These are phyloP conservation scores for Albifimbria verrucaria DNA, from an alignment of 2,329 filamentous ascomycete genomes.

Conservation along the genomic window DNA sequence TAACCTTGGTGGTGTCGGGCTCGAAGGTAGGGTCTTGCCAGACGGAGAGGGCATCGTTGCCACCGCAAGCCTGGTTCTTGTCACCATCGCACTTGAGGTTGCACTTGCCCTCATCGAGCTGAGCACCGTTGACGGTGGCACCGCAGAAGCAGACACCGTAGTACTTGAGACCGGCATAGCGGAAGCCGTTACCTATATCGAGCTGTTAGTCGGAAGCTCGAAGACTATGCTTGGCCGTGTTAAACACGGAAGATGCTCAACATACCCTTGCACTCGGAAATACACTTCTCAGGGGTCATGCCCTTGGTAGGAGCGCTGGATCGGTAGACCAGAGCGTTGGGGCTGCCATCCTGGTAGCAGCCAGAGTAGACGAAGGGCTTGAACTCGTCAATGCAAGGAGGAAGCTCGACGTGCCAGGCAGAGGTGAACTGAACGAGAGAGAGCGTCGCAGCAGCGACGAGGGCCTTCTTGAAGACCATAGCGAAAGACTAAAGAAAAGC, in stretches of 20 bases:
- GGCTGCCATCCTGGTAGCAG: conserved; percentile 40
- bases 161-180: conserved; percentile 49
- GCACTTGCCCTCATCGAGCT: conserved; percentile 51
- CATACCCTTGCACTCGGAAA: conserved; percentile 46
- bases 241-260: no score
- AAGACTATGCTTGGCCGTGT: no score
- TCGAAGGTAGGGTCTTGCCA: conserved; percentile 47
- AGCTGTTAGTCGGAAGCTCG: background rate
- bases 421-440: conserved; percentile 32
- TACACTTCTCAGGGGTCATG: conserved; percentile 47
- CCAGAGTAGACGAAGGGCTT: conserved; percentile 46
- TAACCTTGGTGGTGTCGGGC: conserved; percentile 39
- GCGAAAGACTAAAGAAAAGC: conserved; percentile 9
- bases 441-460: conserved; percentile 35
- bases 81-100: conserved; percentile 52
- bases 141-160: conserved; percentile 53
- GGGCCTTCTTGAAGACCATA: conserved; percentile 11
- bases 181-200: conserved; percentile 40
- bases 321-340: conserved; percentile 37
- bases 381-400: conserved; percentile 41
- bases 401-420: conserved; percentile 41
- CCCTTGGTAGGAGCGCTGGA: conserved; percentile 30
- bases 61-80: conserved; percentile 43
- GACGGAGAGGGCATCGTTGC: conserved; percentile 42
- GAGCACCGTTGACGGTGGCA: conserved; percentile 48